Conservation (phyloP, 139 green algal genomes). For the Chlorella vulgaris region DNA sequence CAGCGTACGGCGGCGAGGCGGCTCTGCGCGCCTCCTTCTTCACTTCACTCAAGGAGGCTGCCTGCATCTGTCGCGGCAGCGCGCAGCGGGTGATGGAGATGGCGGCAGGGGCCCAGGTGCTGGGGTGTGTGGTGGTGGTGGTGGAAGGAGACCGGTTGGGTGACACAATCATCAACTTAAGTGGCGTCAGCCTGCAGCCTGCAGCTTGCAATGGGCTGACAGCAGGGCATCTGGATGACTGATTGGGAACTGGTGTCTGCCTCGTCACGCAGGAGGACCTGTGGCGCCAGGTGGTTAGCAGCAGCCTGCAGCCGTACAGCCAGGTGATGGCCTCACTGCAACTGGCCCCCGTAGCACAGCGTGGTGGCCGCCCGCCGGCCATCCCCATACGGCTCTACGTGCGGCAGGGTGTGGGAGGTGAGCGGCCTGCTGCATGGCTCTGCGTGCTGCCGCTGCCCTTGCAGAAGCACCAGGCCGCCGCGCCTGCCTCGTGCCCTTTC, state of each 20-base stretch:
- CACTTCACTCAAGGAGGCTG: constrained; percentile 69
- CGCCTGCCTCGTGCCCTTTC: background rate
- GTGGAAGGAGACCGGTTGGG: background rate
- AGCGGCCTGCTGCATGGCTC: background rate
- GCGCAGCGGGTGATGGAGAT: constrained; percentile 63
- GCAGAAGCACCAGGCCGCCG: background rate
- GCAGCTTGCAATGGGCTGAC: no score
- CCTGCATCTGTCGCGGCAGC: constrained; percentile 52
- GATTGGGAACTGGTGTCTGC: background rate
- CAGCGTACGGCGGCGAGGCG: constrained; percentile 40
- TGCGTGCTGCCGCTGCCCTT: background rate
- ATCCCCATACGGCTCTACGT: constrained; percentile 45
- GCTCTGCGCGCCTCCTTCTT: constrained; percentile 49
- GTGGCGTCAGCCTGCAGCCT: no score
- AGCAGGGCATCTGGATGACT: no score
- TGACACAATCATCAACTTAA: no score
- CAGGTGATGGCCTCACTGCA: constrained; percentile 1
- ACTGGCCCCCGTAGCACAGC: constrained; percentile 12
- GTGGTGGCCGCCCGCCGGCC: constrained; percentile 19
- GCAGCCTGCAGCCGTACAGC: constrained; percentile 5
- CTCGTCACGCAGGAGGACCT: constrained; percentile 7
- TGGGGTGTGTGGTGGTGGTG: constrained; percentile 35
- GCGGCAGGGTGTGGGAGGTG: constrained; percentile 21
- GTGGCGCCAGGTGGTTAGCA: constrained; percentile 14
- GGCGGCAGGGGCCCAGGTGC: constrained; percentile 43